phyloP scores from a whole-genome alignment of 2,329 filamentous ascomycete genomes.

The Chalara sp. region DNA sequence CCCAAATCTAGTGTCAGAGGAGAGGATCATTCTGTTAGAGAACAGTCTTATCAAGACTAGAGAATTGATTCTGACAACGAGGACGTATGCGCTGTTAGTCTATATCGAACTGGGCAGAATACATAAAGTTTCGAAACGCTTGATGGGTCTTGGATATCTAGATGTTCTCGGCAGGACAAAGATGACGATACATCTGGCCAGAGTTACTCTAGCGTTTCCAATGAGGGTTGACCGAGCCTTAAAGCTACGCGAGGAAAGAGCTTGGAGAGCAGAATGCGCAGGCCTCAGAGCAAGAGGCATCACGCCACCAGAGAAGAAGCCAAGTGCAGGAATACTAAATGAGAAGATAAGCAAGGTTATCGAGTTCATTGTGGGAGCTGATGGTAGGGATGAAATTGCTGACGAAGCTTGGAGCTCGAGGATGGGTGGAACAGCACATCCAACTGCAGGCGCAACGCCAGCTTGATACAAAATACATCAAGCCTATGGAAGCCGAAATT shows the following conservation, averaged over 20 bases:
- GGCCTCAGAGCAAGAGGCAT: slow-evolving; percentile 29
- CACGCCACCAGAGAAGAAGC: slow-evolving; percentile 20
- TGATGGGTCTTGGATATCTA: slow-evolving; percentile 31
- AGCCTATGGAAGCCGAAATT: neutral
- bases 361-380: slow-evolving; percentile 32
- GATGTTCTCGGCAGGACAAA: slow-evolving; percentile 30
- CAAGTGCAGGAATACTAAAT: slow-evolving; percentile 29
- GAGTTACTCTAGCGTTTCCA: slow-evolving; percentile 32
- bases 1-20: slow-evolving; percentile 30
- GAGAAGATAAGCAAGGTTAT: slow-evolving; percentile 32
- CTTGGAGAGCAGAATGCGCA: slow-evolving; percentile 30
- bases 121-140: slow-evolving; percentile 30
- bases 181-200: slow-evolving; percentile 31
- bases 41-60: slow-evolving; percentile 29
- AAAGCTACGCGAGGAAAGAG: slow-evolving; percentile 30
- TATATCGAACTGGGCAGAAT: slow-evolving; percentile 33
- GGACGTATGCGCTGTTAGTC: slow-evolving; percentile 31
- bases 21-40: slow-evolving; percentile 31
- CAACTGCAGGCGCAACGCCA: too few species aligned
- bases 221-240: slow-evolving; percentile 33
- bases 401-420: slow-evolving; percentile 28
- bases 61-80: slow-evolving; percentile 31
- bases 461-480: too few species aligned
- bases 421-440: slow-evolving; percentile 5
- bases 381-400: slow-evolving; percentile 32